A percentile compares a stretch with the other conserved stretches of the same genome.
Evolutionary conservation across 192 early-diverging fungal genomes (phyloP).

Genomic region (Geranomyces variabilis): DNA sequence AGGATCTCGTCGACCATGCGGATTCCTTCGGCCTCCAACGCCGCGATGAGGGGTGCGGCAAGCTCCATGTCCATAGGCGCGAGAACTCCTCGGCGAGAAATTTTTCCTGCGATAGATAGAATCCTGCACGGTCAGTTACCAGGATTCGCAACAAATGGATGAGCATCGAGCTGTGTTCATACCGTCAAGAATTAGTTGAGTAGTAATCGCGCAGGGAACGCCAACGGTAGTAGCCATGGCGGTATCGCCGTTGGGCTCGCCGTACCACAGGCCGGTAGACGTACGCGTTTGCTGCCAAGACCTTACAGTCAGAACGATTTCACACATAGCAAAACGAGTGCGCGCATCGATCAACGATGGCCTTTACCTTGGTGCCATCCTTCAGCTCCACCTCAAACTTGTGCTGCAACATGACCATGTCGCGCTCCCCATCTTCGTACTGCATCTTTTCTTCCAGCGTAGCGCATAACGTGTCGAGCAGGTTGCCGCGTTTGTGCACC

Average conservation of each 20-base stretch:
- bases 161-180: neutral
- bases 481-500: conserved; percentile 71
- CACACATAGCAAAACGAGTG: too few relatives aligned
- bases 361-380: conserved; percentile 57
- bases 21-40: conserved; percentile 48
- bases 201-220: conserved; percentile 60
- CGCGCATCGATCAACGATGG: too few relatives aligned
- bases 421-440: conserved; percentile 88
- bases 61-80: conserved; percentile 55
- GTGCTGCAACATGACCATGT: conserved; percentile 98
- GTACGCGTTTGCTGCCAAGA: conserved; percentile 70
- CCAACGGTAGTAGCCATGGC: conserved; percentile 68
- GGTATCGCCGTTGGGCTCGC: conserved; percentile 54
- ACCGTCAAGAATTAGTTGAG: conserved; percentile 63
- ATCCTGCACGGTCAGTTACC: neutral
- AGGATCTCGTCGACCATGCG: conserved; percentile 46
- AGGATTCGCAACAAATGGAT: neutral
- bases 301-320: neutral
- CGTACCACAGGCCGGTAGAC: conserved; percentile 60
- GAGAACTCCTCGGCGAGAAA: conserved; percentile 46
- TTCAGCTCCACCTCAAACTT: conserved; percentile 91
- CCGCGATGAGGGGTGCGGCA: conserved; percentile 40
- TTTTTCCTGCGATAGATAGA: conserved; percentile 42
- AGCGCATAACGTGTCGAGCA: conserved; percentile 85
- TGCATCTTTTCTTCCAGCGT: conserved; percentile 95